phyloP scores from a whole-genome alignment of 2,329 filamentous ascomycete species.

The Ophiostoma ips region DNA sequence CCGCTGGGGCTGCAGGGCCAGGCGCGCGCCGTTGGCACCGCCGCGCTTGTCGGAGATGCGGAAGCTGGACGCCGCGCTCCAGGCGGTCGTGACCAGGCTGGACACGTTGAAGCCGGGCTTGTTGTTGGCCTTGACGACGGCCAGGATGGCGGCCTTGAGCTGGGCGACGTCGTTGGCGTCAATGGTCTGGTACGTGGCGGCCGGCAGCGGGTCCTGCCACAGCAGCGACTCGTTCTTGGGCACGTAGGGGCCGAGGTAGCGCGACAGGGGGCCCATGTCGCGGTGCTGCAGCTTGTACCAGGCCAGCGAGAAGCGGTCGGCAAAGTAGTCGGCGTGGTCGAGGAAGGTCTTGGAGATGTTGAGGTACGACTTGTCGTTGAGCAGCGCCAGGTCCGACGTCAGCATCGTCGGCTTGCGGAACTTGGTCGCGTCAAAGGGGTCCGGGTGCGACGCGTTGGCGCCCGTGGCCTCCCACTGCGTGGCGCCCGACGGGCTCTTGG shows the following conservation, averaged over 20 bases:
- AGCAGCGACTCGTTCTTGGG: conserved; percentile 48
- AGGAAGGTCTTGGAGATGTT: conserved; percentile 62
- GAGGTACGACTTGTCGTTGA: conserved; percentile 57
- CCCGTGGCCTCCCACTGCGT: conserved; percentile 67
- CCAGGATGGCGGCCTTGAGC: conserved; percentile 56
- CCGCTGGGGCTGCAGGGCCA: conserved; percentile 58
- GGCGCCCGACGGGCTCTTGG: conserved; percentile 61
- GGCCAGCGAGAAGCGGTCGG: conserved; percentile 54
- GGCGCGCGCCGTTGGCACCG: conserved; percentile 67
- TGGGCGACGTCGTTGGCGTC: conserved; percentile 47
- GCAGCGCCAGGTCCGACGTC: conserved; percentile 59
- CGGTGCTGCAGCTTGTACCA: conserved; percentile 80
- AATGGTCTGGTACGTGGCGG: conserved; percentile 41
- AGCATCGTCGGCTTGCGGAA: conserved; percentile 67
- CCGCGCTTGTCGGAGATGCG: conserved; percentile 68
- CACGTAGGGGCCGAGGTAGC: conserved; percentile 63
- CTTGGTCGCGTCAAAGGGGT: conserved; percentile 54
- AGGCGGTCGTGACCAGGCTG: conserved; percentile 52
- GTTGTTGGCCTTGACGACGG: conserved; percentile 9
- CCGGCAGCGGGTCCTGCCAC: conserved; percentile 64
- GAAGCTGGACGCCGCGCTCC: conserved; percentile 59
- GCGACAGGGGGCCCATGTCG: conserved; percentile 57
- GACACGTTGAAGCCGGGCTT: conserved; percentile 40
- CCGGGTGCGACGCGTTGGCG: conserved; percentile 51
- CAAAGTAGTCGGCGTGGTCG: conserved; percentile 53